These are phyloP conservation scores for Tieghemostelium lacteum DNA, from an alignment of 78 protist species.

Conservation along the genomic window DNA sequence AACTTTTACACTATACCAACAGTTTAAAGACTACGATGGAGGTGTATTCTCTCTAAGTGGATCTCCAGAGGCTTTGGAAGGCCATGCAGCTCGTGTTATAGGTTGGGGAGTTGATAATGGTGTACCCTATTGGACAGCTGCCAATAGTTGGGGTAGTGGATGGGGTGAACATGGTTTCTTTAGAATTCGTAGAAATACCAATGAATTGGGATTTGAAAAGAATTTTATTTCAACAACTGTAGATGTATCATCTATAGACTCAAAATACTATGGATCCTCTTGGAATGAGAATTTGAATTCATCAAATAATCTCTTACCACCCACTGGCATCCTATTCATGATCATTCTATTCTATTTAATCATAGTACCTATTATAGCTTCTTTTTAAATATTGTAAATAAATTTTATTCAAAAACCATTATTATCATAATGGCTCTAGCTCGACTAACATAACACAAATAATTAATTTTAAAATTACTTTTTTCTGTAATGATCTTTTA, in stretches of 20 bases:
- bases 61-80: background rate
- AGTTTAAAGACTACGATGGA: background rate
- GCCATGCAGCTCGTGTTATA: slow-evolving; percentile 56
- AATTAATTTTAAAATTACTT: too few relatives aligned
- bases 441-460: too few relatives aligned
- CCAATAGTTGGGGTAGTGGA: slow-evolving; percentile 53
- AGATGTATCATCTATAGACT: background rate
- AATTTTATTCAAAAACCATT: too few relatives aligned
- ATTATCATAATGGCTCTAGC: too few relatives aligned
- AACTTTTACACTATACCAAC: slow-evolving; percentile 10
- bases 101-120: slow-evolving; percentile 57
- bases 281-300: background rate
- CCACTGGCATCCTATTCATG: background rate
- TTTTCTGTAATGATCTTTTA: too few relatives aligned
- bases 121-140: slow-evolving; percentile 31
- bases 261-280: background rate
- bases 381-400: too few relatives aligned
- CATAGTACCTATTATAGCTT: too few relatives aligned
- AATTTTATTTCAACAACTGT: background rate
- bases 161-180: slow-evolving; percentile 49
- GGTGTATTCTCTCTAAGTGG: background rate
- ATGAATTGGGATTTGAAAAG: slow-evolving; percentile 16
- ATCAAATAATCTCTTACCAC: background rate
- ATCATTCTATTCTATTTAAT: too few relatives aligned
- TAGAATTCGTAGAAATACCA: background rate